Evolutionary conservation across 805 yeast genomes (phyloP).

Genomic region (Candida patagonica): DNA sequence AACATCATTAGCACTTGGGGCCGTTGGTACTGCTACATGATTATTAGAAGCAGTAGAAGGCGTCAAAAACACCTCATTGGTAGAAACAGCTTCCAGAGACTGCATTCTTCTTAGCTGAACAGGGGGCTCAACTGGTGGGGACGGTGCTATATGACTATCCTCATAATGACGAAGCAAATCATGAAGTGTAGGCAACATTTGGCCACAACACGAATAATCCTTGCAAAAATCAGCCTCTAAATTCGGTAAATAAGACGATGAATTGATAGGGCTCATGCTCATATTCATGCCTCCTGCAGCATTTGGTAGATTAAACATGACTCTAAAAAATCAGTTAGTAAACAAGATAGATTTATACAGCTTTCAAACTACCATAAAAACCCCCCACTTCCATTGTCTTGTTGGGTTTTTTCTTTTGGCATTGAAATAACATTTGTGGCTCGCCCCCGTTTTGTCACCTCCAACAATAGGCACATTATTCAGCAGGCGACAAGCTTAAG

Average conservation of each 20-base stretch:
- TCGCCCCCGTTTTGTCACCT: too few species aligned
- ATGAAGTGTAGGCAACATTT: slow-evolving; percentile 82
- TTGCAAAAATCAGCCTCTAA: slow-evolving; percentile 93
- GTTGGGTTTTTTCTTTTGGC: too few species aligned
- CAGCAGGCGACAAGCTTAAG: too few species aligned
- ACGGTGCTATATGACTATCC: slow-evolving; percentile 76
- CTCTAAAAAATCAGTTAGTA: slow-evolving; percentile 10
- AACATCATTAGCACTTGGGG: slow-evolving; percentile 12
- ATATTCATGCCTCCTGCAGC: slow-evolving; percentile 31
- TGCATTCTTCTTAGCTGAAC: slow-evolving; percentile 30
- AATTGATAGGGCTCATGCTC: slow-evolving; percentile 57
- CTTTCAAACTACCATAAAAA: too few species aligned
- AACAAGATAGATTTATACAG: too few species aligned
- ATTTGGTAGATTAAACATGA: slow-evolving; percentile 21
- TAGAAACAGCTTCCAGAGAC: slow-evolving; percentile 79
- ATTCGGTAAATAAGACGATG: slow-evolving; percentile 78
- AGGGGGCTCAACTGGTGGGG: slow-evolving; percentile 36
- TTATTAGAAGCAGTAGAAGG: slow-evolving; percentile 22
- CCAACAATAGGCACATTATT: too few species aligned
- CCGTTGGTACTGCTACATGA: background rate
- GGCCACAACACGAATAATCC: slow-evolving; percentile 95
- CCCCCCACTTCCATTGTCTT: too few species aligned
- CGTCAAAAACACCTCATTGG: slow-evolving; percentile 79
- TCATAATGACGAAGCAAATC: slow-evolving; percentile 92
- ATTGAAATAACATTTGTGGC: too few species aligned